Base-by-base conservation (phyloP, 495 filamentous ascomycete genomes). In the Podospora anserina region DNA sequence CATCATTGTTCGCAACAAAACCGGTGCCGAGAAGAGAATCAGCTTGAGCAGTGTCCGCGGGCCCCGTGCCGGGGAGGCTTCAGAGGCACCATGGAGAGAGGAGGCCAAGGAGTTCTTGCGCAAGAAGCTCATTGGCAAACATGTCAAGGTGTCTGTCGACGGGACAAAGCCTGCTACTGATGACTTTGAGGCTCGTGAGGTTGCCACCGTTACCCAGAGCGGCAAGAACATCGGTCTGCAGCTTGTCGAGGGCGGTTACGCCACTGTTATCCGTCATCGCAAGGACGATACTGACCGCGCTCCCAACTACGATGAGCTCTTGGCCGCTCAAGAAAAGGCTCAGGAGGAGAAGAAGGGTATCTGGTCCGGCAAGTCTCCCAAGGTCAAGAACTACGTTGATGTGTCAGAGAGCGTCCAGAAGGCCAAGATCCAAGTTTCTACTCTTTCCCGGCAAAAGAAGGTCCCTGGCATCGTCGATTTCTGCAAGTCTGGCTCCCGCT, bases 381-480 rank as follows among this genome's bases (percentile, higher is more conserved):
- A 92, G 75, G 82, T 85, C 7, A 94, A 89, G 82, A 86, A 88
- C 75, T 92, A 91, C 73, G 86, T 89, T 53, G 96, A 98, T 78
- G 93, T 92, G 79, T 97, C 93, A 2, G 96, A 98, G 81, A 93
- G 82, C 56, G 82, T 94, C 0, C 94, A 97, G 77, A 97, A 97
- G 79, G 96, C 96, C 62, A 98, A 97, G 85, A 88, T 95, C 56
- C 92, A 95, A 75, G 83, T 96, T 26, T 91, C 92, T 4, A 87
- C 91, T 39, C 86, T 99, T 19, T 89, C 92, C 66, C 88, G 94
- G 19, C 93, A 96, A 79, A 92, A 91, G 80, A 92, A 90, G 70
- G 90, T 97, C n/a, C 93, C 96, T 3, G 96, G 91, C 7, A 81
- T 99, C 70, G 94, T 99, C 58, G 96, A 99, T 76, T 99, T 93